phyloP scores from a whole-genome alignment of 2,329 filamentous ascomycete species.

The Capronia coronata region DNA sequence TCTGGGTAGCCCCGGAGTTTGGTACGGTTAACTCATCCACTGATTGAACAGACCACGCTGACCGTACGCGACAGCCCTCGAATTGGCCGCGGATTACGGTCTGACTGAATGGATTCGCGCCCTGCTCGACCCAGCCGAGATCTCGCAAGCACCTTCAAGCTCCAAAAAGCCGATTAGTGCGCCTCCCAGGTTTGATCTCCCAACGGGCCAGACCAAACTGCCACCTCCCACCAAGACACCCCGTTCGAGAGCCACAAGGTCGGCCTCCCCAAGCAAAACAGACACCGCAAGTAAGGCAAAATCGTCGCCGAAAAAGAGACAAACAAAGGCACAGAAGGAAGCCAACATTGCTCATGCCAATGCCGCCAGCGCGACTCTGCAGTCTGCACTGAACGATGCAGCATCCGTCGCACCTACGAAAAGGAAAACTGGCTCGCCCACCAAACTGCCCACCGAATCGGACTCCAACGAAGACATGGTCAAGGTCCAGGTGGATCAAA shows the following conservation, averaged over 20 bases:
- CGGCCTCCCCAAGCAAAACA: conserved; percentile 49
- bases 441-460: conserved; percentile 10
- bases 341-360: conserved; percentile 44
- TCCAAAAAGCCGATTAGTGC: conserved; percentile 69
- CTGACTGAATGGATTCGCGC: conserved; percentile 84
- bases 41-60: background rate
- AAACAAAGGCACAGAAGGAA: conserved; percentile 45
- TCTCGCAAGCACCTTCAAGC: conserved; percentile 59
- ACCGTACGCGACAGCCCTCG: conserved; percentile 56
- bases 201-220: conserved; percentile 39
- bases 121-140: conserved; percentile 81
- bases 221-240: conserved; percentile 24
- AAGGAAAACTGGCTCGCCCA: conserved; percentile 17
- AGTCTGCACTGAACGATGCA: conserved; percentile 43
- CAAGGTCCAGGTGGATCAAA: conserved; percentile 64
- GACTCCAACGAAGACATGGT: conserved; percentile 45
- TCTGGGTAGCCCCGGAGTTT: conserved; percentile 81
- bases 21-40: conserved; percentile 41
- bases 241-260: conserved; percentile 50
- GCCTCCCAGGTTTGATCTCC: conserved; percentile 70
- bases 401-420: conserved; percentile 31
- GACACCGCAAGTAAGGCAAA: conserved; percentile 29
- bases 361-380: conserved; percentile 44
- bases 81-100: conserved; percentile 77
- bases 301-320: conserved; percentile 51